A percentile compares a stretch with the other conserved stretches of the same genome.
phyloP scores from a whole-genome alignment of 305 asterid genomes.

The Euphrasia arctica region DNA sequence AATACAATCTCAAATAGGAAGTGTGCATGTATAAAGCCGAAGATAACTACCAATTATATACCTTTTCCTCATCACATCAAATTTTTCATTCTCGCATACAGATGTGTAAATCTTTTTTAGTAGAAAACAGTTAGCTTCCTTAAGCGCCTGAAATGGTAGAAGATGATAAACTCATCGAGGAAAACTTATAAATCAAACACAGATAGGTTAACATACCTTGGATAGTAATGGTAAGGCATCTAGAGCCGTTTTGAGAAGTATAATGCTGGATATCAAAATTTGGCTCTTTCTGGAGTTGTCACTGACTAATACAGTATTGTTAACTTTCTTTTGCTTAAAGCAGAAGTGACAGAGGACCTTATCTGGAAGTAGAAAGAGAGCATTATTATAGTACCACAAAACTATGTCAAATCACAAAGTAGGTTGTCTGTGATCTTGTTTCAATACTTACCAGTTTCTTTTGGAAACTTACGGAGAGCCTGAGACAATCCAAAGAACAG shows the following conservation, averaged over 20 bases:
- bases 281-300: conserved; percentile 82
- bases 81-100: conserved; percentile 82
- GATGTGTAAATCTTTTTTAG: conserved; percentile 81
- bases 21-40: conserved; percentile 23
- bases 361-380: conserved; percentile 49
- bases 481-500: conserved; percentile 93
- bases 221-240: conserved; percentile 92
- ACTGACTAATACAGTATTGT: conserved; percentile 60
- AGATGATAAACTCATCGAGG: conserved; percentile 28
- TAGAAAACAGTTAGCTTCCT: conserved; percentile 87
- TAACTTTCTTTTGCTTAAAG: conserved; percentile 89
- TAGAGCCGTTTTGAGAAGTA: conserved; percentile 88
- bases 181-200: conserved; percentile 14
- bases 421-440: conserved; percentile 21
- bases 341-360: conserved; percentile 98
- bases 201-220: conserved; percentile 48
- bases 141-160: conserved; percentile 61
- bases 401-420: conserved; percentile 12
- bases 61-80: conserved; percentile 75
- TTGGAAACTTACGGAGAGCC: conserved; percentile 95
- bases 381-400: conserved; percentile 24
- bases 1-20: conserved; percentile 11
- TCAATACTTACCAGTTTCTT: conserved; percentile 72
- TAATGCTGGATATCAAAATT: conserved; percentile 77
- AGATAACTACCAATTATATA: conserved; percentile 30